A percentile compares a stretch with the other conserved stretches of the same genome.
These are phyloP conservation scores for Fusarium circinatum DNA, from an alignment of 2,329 filamentous ascomycete genomes.

Conservation along the genomic window DNA sequence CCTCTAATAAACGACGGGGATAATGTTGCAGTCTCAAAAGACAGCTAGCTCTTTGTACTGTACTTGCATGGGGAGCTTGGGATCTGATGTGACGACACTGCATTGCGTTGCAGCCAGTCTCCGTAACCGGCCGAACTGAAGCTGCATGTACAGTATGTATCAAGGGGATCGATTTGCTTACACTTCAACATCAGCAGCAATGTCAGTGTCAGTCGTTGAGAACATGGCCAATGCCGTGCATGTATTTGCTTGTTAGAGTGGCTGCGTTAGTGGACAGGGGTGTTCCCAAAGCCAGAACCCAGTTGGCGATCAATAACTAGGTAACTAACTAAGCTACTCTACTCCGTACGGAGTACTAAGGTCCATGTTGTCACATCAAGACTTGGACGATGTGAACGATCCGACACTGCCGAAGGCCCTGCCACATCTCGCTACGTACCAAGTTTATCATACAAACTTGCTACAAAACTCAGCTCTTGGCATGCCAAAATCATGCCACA, in stretches of 20 bases:
- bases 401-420: constrained; percentile 19
- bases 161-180: neutral
- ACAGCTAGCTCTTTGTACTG: neutral
- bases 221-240: neutral
- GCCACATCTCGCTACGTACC: neutral
- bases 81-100: neutral
- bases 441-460: neutral
- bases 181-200: neutral
- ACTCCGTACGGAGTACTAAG: too few relatives aligned
- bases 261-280: constrained; percentile 15
- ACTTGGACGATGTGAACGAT: neutral
- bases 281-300: neutral
- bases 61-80: neutral
- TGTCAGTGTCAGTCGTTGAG: neutral
- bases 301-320: neutral
- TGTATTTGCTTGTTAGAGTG: constrained; percentile 2
- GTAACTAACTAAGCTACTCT: too few relatives aligned
- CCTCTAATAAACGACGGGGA: neutral
- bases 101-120: neutral
- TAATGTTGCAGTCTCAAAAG: neutral
- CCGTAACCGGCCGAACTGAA: neutral
- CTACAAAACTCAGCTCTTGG: constrained; percentile 11
- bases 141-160: neutral
- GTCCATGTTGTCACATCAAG: neutral
- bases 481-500: constrained; percentile 11